A percentile compares a stretch with the other conserved stretches of the same genome.
phyloP scores from a whole-genome alignment of 169 alveolate genomes.

The Plasmodium inui region DNA sequence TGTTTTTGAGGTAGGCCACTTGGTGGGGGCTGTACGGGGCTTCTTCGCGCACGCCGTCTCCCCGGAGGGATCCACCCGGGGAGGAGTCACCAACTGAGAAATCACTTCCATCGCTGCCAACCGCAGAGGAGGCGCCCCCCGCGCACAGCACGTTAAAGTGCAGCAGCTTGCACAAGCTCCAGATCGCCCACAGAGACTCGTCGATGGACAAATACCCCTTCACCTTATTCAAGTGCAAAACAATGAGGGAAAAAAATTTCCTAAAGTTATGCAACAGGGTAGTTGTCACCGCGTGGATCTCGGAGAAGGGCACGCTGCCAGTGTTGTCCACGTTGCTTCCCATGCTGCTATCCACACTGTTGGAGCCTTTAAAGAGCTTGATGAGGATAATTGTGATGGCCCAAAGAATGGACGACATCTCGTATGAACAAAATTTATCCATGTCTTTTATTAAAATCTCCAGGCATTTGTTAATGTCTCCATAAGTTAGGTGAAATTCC shows the following conservation, averaged over 20 bases:
- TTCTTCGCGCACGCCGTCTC: not conserved
- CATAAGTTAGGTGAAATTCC: constrained; percentile 10
- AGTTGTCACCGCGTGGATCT: not conserved
- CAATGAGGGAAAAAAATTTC: constrained; percentile 21
- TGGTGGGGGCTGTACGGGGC: not conserved
- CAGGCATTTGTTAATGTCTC: constrained; percentile 7
- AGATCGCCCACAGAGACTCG: constrained; percentile 62
- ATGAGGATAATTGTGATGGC: constrained; percentile 42
- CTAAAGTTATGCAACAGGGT: constrained; percentile 1
- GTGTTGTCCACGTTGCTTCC: not conserved
- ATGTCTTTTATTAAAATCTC: constrained; percentile 35
- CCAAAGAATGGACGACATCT: constrained; percentile 47
- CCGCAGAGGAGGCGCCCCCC: not conserved
- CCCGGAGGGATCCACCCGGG: no score
- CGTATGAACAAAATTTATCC: constrained; percentile 49
- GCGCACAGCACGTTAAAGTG: constrained; percentile 6
- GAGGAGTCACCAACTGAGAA: not conserved
- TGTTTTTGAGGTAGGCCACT: constrained; percentile 3
- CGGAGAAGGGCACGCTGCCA: not conserved
- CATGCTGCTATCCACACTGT: not conserved
- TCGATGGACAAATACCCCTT: constrained; percentile 48
- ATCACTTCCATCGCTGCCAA: not conserved
- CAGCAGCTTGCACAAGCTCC: constrained; percentile 49
- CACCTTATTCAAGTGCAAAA: constrained; percentile 11
- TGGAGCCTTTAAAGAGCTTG: constrained; percentile 8